These are phyloP conservation scores for Aspergillus neotritici DNA, from an alignment of 2,329 filamentous ascomycete species.

Conservation along the genomic window DNA sequence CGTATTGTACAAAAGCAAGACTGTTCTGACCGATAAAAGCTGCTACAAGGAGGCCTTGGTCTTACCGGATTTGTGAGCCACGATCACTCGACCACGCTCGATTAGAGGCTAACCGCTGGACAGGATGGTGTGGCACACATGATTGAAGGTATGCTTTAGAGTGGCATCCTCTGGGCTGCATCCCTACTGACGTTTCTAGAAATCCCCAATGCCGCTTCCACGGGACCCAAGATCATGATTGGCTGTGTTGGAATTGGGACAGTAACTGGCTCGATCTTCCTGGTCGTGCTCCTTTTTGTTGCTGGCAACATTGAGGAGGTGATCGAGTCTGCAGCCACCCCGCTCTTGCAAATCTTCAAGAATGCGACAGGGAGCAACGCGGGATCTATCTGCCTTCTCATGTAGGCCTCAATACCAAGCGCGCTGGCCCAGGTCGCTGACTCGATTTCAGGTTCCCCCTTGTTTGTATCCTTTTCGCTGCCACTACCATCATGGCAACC, in stretches of 20 bases:
- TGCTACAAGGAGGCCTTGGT: slow-evolving; percentile 48
- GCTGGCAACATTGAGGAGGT: slow-evolving; percentile 53
- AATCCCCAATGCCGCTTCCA: slow-evolving; percentile 42
- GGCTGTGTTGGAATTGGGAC: slow-evolving; percentile 59
- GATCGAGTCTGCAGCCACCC: slow-evolving; percentile 52
- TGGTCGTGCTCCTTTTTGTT: slow-evolving; percentile 60
- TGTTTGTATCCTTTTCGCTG: slow-evolving; percentile 28
- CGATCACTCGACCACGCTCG: neutral
- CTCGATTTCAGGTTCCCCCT: slow-evolving; percentile 22
- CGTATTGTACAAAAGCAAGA: neutral
- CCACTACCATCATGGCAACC: slow-evolving; percentile 31
- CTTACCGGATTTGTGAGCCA: slow-evolving; percentile 49
- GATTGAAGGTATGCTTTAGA: slow-evolving; percentile 39
- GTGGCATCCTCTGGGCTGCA: neutral
- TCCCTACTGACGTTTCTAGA: slow-evolving; percentile 22
- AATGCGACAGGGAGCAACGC: slow-evolving; percentile 57
- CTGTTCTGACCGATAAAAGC: slow-evolving; percentile 22
- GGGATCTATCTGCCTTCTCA: slow-evolving; percentile 59
- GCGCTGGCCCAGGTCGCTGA: slow-evolving; percentile 5
- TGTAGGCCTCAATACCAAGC: slow-evolving; percentile 32
- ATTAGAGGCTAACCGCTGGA: neutral
- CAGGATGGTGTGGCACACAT: slow-evolving; percentile 46
- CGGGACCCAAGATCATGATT: slow-evolving; percentile 63
- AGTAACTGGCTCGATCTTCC: slow-evolving; percentile 57
- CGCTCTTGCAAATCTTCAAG: slow-evolving; percentile 57